Base-by-base conservation (phyloP, 306 rosid species). In the Lagenaria siceraria region DNA sequence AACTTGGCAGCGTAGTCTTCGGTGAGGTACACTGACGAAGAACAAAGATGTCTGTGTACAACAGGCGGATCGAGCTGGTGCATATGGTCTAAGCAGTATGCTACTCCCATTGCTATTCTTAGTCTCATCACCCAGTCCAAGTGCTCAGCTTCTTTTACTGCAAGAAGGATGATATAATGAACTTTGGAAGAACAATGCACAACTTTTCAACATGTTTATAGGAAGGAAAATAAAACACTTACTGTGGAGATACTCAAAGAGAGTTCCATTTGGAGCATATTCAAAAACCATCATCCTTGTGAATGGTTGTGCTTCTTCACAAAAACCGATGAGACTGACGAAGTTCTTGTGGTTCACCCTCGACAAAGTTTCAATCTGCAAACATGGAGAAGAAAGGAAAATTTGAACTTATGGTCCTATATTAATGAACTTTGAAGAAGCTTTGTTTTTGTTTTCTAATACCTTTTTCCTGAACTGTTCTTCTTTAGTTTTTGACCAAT, bases 201-300 rank as follows among this genome's bases (percentile, higher is more conserved):
- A 42, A 43, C 4, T 14, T 24, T 49, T 49, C 24, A 71, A 72
- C 56, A 24, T 70, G 22, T 46, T 43, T 63, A 18, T 49, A 53
- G 25, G 48, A 46, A 15, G 51, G 24, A 21, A 38, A 43, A 46
- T 12, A 17, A 74, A 19, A 15, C 52, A 84, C 98, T 89, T 59
- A 95, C 98, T 73, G 77, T 95, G 97, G 80, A 95, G 83, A 85
- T 95, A 97, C 82, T 95, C 98, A 74, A 87, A 92, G 52, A 95
- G 87, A 0, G 98, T 89, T 86, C 98, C 98, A 74, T 95, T 95
- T 58, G 97, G 97, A 80, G 97, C 97, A 75, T 95, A 95, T 84
- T 95, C 98, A 78, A 92, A 95, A 78, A 95, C 97, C 96, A 95
- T 86, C 86, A 92, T 89, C 85, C 98, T 89, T 35, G 98, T 95